phyloP scores from a whole-genome alignment of 441 rosid genomes.

The Omphalea diandra region DNA sequence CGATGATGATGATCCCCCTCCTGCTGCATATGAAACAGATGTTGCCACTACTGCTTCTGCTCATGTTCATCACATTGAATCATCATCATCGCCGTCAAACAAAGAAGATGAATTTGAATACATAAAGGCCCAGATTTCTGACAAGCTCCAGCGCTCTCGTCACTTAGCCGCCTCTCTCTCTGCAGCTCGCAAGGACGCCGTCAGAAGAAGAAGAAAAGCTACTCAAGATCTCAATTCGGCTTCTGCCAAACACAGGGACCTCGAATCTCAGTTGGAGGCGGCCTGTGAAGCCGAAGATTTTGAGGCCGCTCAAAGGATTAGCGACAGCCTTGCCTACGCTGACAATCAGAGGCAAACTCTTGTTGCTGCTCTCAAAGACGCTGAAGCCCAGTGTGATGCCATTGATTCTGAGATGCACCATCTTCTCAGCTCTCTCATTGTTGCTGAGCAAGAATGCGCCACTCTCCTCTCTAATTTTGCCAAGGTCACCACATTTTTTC shows the following conservation, averaged over 20 bases:
- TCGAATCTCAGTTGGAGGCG: slow-evolving; percentile 67
- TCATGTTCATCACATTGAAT: background rate
- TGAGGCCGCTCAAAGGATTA: slow-evolving; percentile 71
- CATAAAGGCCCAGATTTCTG: slow-evolving; percentile 46
- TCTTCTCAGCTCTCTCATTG: slow-evolving; percentile 55
- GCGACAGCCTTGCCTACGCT: slow-evolving; percentile 58
- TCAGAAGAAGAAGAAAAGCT: slow-evolving; percentile 61
- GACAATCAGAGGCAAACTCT: slow-evolving; percentile 53
- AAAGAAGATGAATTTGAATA: slow-evolving; percentile 36
- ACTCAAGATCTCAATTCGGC: slow-evolving; percentile 54
- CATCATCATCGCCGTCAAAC: background rate
- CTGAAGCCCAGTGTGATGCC: slow-evolving; percentile 62
- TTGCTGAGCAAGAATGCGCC: slow-evolving; percentile 72
- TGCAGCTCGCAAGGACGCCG: slow-evolving; percentile 53
- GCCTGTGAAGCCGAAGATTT: slow-evolving; percentile 89
- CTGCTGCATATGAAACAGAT: too few species aligned
- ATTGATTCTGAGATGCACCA: slow-evolving; percentile 61
- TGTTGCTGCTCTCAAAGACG: slow-evolving; percentile 48
- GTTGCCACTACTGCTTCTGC: background rate
- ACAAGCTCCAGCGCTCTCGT: slow-evolving; percentile 52
- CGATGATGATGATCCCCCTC: background rate
- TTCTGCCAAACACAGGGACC: slow-evolving; percentile 45
- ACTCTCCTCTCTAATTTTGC: slow-evolving; percentile 57
- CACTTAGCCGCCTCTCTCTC: slow-evolving; percentile 54
- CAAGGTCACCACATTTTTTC: slow-evolving; percentile 38